Conservation (phyloP, 768 basidiomycete species). For the Cystobasidium onofrii region DNA sequence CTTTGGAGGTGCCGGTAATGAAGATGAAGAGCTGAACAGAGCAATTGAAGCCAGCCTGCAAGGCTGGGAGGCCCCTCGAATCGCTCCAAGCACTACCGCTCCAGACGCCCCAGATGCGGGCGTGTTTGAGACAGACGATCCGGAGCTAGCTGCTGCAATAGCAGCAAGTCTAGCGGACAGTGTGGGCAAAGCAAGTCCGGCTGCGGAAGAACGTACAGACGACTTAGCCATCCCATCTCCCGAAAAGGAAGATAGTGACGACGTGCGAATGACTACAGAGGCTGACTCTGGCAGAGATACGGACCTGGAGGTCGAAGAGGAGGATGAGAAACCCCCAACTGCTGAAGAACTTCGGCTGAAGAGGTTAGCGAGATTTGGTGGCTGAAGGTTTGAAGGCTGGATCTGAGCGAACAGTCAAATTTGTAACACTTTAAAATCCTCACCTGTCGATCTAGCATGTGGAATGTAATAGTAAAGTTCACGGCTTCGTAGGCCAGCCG, state of each 20-base stretch:
- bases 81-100: not conserved
- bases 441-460: no score
- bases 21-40: conserved; percentile 29
- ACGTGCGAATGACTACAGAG: not conserved
- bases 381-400: no score
- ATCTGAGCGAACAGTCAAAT: no score
- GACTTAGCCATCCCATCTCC: not conserved
- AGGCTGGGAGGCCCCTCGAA: not conserved
- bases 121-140: not conserved
- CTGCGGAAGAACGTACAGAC: not conserved
- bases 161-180: conserved; percentile 17
- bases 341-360: conserved; percentile 10
- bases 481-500: not conserved
- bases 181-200: not conserved
- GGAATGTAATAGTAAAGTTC: conserved; percentile 49
- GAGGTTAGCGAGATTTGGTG: conserved; percentile 26
- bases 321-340: conserved; percentile 26
- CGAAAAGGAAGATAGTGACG: conserved; percentile 19
- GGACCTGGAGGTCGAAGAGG: not conserved
- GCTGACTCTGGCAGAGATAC: not conserved
- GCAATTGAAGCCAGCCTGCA: conserved; percentile 22
- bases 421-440: no score
- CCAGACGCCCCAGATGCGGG: not conserved
- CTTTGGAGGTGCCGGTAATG: conserved; percentile 9
- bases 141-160: conserved; percentile 28